Evolutionary conservation across 768 basidiomycete species (phyloP), one percentile per base, ranked within the genome.

Genomic region (Butyriboletus loyo): DNA sequence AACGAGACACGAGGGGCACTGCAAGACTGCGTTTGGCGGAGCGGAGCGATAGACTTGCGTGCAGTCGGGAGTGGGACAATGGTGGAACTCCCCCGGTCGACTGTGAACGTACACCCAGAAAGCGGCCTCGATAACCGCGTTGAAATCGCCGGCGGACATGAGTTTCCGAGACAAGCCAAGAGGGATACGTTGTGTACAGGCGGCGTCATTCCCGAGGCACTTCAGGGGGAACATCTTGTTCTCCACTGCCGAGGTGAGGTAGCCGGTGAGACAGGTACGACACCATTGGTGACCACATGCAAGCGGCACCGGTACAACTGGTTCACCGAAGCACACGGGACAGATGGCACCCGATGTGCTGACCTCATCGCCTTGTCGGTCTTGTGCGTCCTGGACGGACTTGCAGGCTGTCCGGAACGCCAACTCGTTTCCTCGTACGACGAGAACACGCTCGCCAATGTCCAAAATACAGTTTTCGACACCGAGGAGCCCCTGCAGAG

Each of bases 11-110:
- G 83, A 81, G 1, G 86, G 87, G 47, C 89, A 91, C 49, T 84
- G 84, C 32, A 89, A 65, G 9, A 79, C 71, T 6, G 77, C 73
- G 21, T 79, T 79, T 11, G 65, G 66, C 1, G 77, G 71, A 0
- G 76, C 78, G 2, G 76, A 62, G 25, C 87, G 82, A 63, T 92
- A 92, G 7, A 90, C 75, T 59, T 89, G 85, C 0, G 74, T 73
- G 59, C 90, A 92, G 63, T 92, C 87, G 0, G 90, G 85, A 0
- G 88, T 85, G 0, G 90, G 89, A 67, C 90, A 92, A 58, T 82
- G 85, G 53, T 81, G 77, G 58, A 86, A 86, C 52, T 89, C 85
- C 8, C 75, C 69, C 0, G 86, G 75, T 34, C 78, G 78, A 2
- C 78, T 68, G 53, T 84, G 80, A 19, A 89, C 73, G 61, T 90